These are phyloP conservation scores for Podosphaera xanthii DNA, from an alignment of 2,329 filamentous ascomycete species.

Conservation along the genomic window DNA sequence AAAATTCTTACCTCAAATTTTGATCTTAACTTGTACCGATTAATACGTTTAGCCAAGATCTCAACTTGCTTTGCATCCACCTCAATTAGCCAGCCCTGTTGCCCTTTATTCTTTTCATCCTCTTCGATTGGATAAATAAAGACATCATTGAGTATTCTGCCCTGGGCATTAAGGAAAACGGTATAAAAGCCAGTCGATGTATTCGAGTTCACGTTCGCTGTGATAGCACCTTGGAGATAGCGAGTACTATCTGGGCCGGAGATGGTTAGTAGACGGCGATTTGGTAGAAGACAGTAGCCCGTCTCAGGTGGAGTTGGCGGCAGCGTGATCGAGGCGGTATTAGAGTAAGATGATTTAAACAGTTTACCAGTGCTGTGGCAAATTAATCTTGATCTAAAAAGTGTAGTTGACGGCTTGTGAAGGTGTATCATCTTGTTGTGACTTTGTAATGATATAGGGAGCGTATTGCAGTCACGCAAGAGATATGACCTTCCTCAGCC, in stretches of 20 bases:
- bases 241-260: conserved; percentile 57
- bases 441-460: too few relatives aligned
- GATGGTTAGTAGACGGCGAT: conserved; percentile 58
- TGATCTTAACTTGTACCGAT: conserved; percentile 64
- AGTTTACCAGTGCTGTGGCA: too few relatives aligned
- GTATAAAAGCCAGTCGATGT: conserved; percentile 40
- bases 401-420: too few relatives aligned
- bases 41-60: conserved; percentile 46
- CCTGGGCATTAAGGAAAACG: conserved; percentile 67
- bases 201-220: conserved; percentile 34
- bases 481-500: too few relatives aligned
- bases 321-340: too few relatives aligned
- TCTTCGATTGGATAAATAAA: conserved; percentile 48
- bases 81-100: conserved; percentile 47
- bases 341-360: too few relatives aligned
- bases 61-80: conserved; percentile 47
- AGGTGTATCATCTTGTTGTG: too few relatives aligned
- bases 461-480: too few relatives aligned
- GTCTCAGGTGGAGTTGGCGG: conserved; percentile 6
- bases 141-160: conserved; percentile 68
- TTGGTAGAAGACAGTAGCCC: conserved; percentile 35
- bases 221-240: conserved; percentile 76
- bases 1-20: conserved; percentile 50
- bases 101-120: conserved; percentile 2
- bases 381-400: too few relatives aligned